Evolutionary conservation across 768 basidiomycete genomes (phyloP).

Genomic region (Termitomyces sp.): DNA sequence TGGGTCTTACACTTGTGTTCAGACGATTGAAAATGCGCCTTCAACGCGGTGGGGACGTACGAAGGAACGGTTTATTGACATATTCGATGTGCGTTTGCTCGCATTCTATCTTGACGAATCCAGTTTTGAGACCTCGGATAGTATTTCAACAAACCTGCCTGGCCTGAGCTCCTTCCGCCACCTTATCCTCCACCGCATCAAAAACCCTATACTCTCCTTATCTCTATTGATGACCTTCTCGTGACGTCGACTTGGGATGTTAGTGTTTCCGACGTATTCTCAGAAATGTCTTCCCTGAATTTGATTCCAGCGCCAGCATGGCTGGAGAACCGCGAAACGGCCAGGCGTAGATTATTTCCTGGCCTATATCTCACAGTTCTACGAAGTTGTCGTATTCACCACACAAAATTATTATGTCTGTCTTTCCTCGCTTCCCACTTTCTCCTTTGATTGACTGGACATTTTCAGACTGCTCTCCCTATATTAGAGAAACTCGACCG

Average conservation of each 20-base stretch:
- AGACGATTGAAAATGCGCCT: constrained; percentile 58
- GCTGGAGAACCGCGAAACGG: constrained; percentile 97
- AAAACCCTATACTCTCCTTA: constrained; percentile 86
- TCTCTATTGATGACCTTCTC: constrained; percentile 90
- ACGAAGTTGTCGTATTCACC: constrained; percentile 96
- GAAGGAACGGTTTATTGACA: constrained; percentile 50
- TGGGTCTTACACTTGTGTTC: background rate
- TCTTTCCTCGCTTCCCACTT: constrained; percentile 10
- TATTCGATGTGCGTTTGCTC: constrained; percentile 60
- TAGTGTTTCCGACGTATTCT: constrained; percentile 27
- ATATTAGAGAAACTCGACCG: constrained; percentile 93
- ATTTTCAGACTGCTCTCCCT: constrained; percentile 73
- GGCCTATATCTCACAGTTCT: constrained; percentile 95
- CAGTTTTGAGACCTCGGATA: constrained; percentile 21
- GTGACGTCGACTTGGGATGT: constrained; percentile 96
- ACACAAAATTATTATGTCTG: constrained; percentile 83
- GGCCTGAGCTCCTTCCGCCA: constrained; percentile 88
- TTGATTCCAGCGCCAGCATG: constrained; percentile 67
- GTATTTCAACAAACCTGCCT: constrained; percentile 92
- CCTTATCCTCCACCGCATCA: constrained; percentile 77
- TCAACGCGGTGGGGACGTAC: constrained; percentile 63
- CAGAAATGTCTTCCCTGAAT: background rate
- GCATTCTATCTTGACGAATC: background rate
- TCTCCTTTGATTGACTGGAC: background rate
- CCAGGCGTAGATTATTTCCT: constrained; percentile 99